A percentile compares a stretch with the other conserved stretches of the same genome.
phyloP scores from a whole-genome alignment of 2,329 filamentous ascomycete genomes.

The Alternaria longipes region DNA sequence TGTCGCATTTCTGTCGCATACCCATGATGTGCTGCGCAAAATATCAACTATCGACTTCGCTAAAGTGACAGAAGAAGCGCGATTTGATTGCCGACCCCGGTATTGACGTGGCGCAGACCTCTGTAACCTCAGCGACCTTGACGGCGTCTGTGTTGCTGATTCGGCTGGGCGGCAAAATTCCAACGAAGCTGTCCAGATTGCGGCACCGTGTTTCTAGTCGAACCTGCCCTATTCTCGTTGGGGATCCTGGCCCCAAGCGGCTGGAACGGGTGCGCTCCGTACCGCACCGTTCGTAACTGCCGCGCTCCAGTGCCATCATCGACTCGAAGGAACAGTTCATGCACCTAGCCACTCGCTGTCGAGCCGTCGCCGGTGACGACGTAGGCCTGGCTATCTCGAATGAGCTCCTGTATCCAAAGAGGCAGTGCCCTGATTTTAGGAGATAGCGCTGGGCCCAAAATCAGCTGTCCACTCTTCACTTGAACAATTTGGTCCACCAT shows the following conservation, averaged over 20 bases:
- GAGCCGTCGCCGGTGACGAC: conserved; percentile 40
- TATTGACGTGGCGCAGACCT: conserved; percentile 8
- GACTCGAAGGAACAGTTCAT: conserved; percentile 14
- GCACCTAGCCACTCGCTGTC: conserved; percentile 28
- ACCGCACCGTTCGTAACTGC: conserved; percentile 4
- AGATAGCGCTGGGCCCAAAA: conserved; percentile 45
- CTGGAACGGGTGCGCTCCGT: conserved; percentile 6
- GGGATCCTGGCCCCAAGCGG: conserved; percentile 9
- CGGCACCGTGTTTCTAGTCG: conserved; percentile 1
- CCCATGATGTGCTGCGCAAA: conserved; percentile 11
- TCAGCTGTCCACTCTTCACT: conserved; percentile 53
- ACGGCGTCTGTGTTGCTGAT: not conserved
- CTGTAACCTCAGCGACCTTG: not conserved
- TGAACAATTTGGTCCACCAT: conserved; percentile 57
- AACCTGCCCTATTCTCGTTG: conserved; percentile 6
- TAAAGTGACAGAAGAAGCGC: conserved; percentile 3
- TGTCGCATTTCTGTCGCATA: conserved; percentile 10
- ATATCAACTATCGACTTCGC: conserved; percentile 8
- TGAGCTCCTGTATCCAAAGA: conserved; percentile 46
- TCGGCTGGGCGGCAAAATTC: conserved; percentile 5
- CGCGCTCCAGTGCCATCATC: not conserved
- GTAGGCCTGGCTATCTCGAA: conserved; percentile 43
- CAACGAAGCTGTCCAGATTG: conserved; percentile 3
- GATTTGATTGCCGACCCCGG: conserved; percentile 4
- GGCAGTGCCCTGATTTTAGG: conserved; percentile 42